phyloP scores from a whole-genome alignment of 805 yeast genomes.

The Ogataea degrootiae region DNA sequence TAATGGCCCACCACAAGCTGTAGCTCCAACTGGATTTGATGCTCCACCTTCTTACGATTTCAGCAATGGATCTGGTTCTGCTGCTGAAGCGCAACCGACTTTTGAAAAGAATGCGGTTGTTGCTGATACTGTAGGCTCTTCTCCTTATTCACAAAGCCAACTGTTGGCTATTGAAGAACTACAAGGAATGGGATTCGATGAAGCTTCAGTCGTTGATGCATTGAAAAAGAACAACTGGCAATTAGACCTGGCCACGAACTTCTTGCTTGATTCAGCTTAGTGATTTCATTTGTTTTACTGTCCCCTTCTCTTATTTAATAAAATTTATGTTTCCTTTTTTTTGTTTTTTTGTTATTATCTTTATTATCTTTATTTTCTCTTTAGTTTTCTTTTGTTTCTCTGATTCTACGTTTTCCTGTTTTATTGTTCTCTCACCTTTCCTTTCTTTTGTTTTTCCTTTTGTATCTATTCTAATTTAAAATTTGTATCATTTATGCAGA shows the following conservation, averaged over 20 bases:
- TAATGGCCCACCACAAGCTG: constrained; percentile 34
- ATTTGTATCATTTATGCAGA: too few species aligned
- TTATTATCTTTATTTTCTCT: neutral
- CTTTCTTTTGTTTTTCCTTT: neutral
- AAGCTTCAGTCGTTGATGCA: constrained; percentile 62
- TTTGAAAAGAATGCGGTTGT: neutral
- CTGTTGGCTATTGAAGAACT: constrained; percentile 66
- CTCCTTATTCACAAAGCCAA: constrained; percentile 25
- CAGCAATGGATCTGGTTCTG: constrained; percentile 7
- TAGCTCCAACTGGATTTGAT: constrained; percentile 1
- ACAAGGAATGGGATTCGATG: constrained; percentile 84
- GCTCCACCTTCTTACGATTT: constrained; percentile 2
- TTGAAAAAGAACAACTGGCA: constrained; percentile 67
- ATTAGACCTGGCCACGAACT: constrained; percentile 83
- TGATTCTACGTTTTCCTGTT: neutral
- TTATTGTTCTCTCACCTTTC: neutral
- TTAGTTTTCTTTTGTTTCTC: neutral
- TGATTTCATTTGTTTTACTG: neutral
- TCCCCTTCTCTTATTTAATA: neutral
- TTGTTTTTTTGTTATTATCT: neutral
- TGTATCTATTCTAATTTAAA: too few species aligned
- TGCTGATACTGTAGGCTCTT: neutral
- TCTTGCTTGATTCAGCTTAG: constrained; percentile 66
- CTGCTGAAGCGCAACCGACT: constrained; percentile 13
- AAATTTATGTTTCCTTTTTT: neutral